Conservation (phyloP, 2,329 filamentous ascomycete species). For the Xylariaceae sp. region DNA sequence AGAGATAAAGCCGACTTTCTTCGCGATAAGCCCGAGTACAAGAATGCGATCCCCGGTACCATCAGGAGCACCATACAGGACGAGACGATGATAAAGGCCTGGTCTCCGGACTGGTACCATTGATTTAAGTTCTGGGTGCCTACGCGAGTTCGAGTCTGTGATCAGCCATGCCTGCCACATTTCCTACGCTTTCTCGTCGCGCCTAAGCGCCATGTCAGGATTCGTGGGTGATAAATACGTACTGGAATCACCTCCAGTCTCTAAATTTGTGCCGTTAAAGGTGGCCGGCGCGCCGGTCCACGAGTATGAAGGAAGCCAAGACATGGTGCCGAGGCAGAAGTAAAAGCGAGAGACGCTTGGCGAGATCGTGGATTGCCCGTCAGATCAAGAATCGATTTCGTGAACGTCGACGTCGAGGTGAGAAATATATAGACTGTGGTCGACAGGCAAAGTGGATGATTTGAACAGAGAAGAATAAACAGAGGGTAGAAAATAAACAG, state of each 20-base stretch:
- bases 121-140: conserved; percentile 86
- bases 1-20: conserved; percentile 95
- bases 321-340: conserved; percentile 41
- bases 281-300: conserved; percentile 54
- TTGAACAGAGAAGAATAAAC: neutral
- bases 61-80: conserved; percentile 94
- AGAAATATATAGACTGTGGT: neutral
- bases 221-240: conserved; percentile 39
- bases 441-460: neutral
- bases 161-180: conserved; percentile 13
- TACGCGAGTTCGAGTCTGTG: conserved; percentile 36
- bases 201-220: conserved; percentile 1
- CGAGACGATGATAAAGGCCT: conserved; percentile 86
- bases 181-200: neutral
- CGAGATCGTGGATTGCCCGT: neutral
- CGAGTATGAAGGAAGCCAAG: conserved; percentile 44
- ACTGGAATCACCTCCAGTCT: conserved; percentile 75
- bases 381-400: neutral
- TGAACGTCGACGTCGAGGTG: neutral
- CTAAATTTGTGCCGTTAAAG: conserved; percentile 62
- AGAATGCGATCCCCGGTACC: conserved; percentile 93
- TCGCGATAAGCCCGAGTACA: conserved; percentile 95
- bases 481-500: neutral
- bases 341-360: neutral
- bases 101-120: conserved; percentile 89